Evolutionary conservation across 306 rosid genomes (phyloP), one percentile per base, ranked within the genome.

Genomic region (Oemleria cerasiformis): DNA sequence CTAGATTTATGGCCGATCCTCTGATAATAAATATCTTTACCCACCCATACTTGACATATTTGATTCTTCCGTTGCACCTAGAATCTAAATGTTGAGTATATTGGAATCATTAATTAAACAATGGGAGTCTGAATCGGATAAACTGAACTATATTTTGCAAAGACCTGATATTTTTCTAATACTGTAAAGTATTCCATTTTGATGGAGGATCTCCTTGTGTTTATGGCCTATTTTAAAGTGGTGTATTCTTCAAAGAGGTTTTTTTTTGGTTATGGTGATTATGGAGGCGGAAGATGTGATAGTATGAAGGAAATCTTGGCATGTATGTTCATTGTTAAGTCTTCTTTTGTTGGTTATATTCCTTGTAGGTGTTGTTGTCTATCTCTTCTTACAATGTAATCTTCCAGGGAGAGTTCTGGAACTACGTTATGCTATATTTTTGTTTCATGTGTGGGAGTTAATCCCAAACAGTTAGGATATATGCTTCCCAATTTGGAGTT

Each of bases 121-220:
- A 43, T n/a, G 23, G 15, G 55, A 67, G 11, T 10, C 17, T 14
- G 8, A 67, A 36, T 48, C 9, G 16, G 9, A 19, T 42, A 12
- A 68, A 68, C 2, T 19, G n/a, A 11, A 36, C 45, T 16, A 49
- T 6, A 10, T 68, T 34, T 59, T 16, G 20, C 43, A 15, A 7
- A 59, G 13, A 38, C 40, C 64, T 17, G 64, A 59, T 34, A 34
- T 14, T 66, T 38, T 36, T 36, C 6, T 34, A 6, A 41, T 40
- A 63, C 19, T 0, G 36, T 9, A 10, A n/a, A 50, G 34, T 50
- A 17, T 50, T 67, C 60, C 47, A 17, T 21, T 6, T 47, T 36
- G 36, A 17, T 49, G 45, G 72, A 67, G n/a, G 56, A 49, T 67
- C 36, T 30, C 44, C n/a, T 36, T 67, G 59, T 53, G 7, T 39